phyloP scores from a whole-genome alignment of 306 rosid species.

The Medicago arabica region DNA sequence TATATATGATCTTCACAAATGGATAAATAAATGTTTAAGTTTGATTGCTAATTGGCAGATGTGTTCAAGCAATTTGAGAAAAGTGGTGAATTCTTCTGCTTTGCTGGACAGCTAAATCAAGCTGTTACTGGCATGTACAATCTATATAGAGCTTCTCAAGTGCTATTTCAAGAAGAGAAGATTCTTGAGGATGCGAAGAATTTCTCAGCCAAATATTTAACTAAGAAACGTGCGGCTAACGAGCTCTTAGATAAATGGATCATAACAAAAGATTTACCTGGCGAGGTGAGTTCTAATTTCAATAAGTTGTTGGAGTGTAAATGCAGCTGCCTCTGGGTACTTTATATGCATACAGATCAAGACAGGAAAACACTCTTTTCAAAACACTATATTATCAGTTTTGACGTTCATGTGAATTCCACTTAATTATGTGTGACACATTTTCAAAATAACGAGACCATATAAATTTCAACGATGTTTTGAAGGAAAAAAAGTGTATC shows the following conservation, averaged over 20 bases:
- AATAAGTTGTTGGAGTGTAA: no score
- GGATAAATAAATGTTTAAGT: not conserved
- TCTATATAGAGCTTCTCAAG: conserved; percentile 72
- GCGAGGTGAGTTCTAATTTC: conserved; percentile 61
- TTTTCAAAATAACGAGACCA: not conserved
- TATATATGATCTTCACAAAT: not conserved
- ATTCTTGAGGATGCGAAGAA: conserved; percentile 69
- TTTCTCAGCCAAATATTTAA: conserved; percentile 68
- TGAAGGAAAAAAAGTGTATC: not conserved
- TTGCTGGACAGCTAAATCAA: conserved; percentile 74
- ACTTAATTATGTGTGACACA: no score
- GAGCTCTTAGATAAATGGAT: conserved; percentile 91
- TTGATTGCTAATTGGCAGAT: conserved; percentile 48
- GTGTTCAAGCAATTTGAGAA: conserved; percentile 82
- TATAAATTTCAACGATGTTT: not conserved
- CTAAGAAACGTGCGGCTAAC: conserved; percentile 43
- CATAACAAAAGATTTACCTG: conserved; percentile 75
- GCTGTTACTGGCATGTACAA: conserved; percentile 93
- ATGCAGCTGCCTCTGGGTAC: no score
- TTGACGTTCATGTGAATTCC: no score
- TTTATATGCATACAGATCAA: no score
- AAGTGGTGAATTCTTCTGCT: conserved; percentile 73
- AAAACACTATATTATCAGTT: no score
- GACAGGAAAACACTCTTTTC: no score
- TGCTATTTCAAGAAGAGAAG: conserved; percentile 68